Base-by-base conservation (phyloP, 805 yeast genomes). In the Yueomyces sp. region DNA sequence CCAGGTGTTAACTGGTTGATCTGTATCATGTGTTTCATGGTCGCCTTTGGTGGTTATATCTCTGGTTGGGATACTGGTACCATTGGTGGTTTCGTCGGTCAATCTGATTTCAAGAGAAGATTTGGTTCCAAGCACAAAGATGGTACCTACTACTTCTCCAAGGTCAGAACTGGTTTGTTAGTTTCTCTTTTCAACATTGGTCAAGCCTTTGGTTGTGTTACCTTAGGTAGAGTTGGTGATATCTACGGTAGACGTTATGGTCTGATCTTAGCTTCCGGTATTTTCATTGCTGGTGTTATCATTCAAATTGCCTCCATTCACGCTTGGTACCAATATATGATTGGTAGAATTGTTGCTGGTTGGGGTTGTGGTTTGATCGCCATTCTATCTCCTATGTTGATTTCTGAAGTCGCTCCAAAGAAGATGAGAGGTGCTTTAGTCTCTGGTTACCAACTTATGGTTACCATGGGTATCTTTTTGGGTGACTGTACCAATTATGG, bases 11-110 rank as follows among this genome's bases (percentile, higher is more conserved):
- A 51, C 33, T 34, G n/a, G 6, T 11, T 11, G 8, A 52, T 52
- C 32, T 47, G 49, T 19, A 42, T 52, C 28, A 44, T 52, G 44
- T 54, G 55, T 52, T 40, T 52, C n/a, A 49, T 52, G 53, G 72
- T 77, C 44, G 80, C 84, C 11, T 79, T 79, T 49, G 81, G 82
- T 56, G 86, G 85, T 42, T 78, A 74, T 54, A 77, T 79, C 38
- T 79, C 77, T 54, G 85, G 85, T 47, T 79, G 79, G 71, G 85
- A 79, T 65, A 79, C 84, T 40, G 85, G 85, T 66, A 78, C 85
- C 49, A 74, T 79, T 60, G 77, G 83, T 36, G 85, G 85, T 50
- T 76, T 79, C 53, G 77, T 78, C 40, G 74, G 76, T 56, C 74
- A 78, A 78, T 51, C 67, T 12, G 76, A 76, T 47, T 79, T 70